These are phyloP conservation scores for Aspergillus hiratsukae DNA, from an alignment of 2,329 filamentous ascomycete genomes.

Conservation along the genomic window DNA sequence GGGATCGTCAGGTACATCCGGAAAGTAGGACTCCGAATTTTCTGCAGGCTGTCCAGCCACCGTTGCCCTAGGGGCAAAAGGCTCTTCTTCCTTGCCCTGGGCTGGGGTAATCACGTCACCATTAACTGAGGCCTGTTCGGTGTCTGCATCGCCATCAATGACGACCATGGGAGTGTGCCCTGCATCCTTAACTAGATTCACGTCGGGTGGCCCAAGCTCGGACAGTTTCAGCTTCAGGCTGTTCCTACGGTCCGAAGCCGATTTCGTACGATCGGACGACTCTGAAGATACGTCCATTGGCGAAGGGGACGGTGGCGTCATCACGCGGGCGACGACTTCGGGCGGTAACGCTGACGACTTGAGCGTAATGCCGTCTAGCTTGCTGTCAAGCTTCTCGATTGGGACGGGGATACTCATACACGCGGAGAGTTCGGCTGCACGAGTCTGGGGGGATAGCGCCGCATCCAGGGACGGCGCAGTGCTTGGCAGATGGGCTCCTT, in stretches of 20 bases:
- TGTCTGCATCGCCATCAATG: slow-evolving; percentile 33
- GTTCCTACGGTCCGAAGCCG: slow-evolving; percentile 24
- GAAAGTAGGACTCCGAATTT: slow-evolving; percentile 39
- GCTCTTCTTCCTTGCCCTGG: slow-evolving; percentile 22
- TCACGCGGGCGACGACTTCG: slow-evolving; percentile 40
- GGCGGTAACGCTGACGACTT: slow-evolving; percentile 43
- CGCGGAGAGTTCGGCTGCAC: slow-evolving; percentile 26
- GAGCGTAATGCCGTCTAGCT: slow-evolving; percentile 44
- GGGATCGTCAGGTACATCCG: slow-evolving; percentile 39
- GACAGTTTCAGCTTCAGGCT: slow-evolving; percentile 33
- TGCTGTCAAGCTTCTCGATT: slow-evolving; percentile 44
- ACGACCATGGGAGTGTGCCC: slow-evolving; percentile 44
- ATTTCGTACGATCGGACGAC: slow-evolving; percentile 20
- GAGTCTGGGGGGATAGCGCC: slow-evolving; percentile 36
- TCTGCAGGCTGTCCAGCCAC: slow-evolving; percentile 33
- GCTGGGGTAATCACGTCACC: slow-evolving; percentile 14
- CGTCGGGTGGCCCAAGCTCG: slow-evolving; percentile 35
- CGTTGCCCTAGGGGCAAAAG: slow-evolving; percentile 27
- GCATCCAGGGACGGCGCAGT: slow-evolving; percentile 34
- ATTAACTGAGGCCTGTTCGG: slow-evolving; percentile 18
- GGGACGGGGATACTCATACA: slow-evolving; percentile 38
- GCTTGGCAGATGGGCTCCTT: slow-evolving; percentile 20
- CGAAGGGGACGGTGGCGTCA: slow-evolving; percentile 37
- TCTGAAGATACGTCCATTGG: slow-evolving; percentile 23
- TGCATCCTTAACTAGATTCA: slow-evolving; percentile 38